Base-by-base conservation (phyloP, 768 basidiomycete species). In the Agaricus sinodeliciosus region DNA sequence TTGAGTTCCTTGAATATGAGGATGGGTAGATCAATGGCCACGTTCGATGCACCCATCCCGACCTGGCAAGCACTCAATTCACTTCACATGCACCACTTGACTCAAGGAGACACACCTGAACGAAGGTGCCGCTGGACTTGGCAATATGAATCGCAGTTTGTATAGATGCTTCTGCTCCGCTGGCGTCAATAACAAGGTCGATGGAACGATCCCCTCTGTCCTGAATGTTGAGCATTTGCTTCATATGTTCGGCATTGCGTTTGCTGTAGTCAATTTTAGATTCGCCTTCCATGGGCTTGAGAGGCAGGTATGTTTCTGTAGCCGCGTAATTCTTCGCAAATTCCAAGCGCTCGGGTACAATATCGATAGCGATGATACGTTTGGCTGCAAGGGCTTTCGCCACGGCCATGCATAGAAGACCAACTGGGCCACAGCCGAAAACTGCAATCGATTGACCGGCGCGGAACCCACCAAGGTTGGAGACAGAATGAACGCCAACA, bases 331-430 rank as follows among this genome's bases (percentile, higher is more conserved):
- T 60, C 66, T 86, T 87, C 15, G 94, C 93, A 63, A 98, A 96
- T 46, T 89, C 79, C 44, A 98, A 82, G 35, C 94, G 85, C 26
- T 75, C 67, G 28, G 80, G 71, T 49, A 84, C 76, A 57, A 91
- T 86, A 63, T 94, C 94, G 56, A 95, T 79, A 3, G 85, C 94
- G 55, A 98, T 79, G 57, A 95, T 77, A 44, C 87, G 84, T 39
- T 78, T 75, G 2, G 93, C 95, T 34, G 93, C 94, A 43, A 95
- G 74, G 2, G 94, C 94, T 65, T 87, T 94, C 6, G 95, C 94
- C n/a, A 93, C 91, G 6, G 91, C 94, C 88, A 94, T 91, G 63
- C 87, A 90, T 18, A 96, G 79, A 26, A 95, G 72, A n/a, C 93
- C 90, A 50, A 78, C 73, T 26, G 94, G 94, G 2, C 94, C 91